phyloP scores from a whole-genome alignment of 2,329 filamentous ascomycete species.

The Cytospora piceae region DNA sequence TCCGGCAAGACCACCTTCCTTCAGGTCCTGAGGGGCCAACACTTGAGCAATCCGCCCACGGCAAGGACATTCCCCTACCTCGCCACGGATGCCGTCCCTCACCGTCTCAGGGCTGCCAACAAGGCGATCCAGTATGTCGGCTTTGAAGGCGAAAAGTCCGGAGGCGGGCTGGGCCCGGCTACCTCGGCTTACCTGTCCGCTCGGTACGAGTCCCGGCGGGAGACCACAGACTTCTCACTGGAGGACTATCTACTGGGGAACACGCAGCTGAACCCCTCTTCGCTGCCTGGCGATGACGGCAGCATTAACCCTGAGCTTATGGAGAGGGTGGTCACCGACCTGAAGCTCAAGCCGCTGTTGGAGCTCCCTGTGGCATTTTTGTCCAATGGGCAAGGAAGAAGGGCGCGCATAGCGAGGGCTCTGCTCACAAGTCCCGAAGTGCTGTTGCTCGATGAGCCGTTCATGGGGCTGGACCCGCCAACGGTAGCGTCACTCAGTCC shows the following conservation, averaged over 20 bases:
- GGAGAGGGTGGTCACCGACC: constrained; percentile 66
- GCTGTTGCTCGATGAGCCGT: constrained; percentile 87
- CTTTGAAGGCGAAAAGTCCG: constrained; percentile 74
- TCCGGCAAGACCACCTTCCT: constrained; percentile 83
- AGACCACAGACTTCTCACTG: constrained; percentile 86
- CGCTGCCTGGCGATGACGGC: constrained; percentile 54
- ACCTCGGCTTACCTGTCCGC: constrained; percentile 82
- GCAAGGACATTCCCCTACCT: constrained; percentile 82
- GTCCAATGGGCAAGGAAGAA: constrained; percentile 89
- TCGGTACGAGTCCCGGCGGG: constrained; percentile 84
- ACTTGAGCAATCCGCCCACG: constrained; percentile 74
- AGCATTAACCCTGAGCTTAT: constrained; percentile 56
- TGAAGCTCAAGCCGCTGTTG: constrained; percentile 70
- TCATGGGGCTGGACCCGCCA: constrained; percentile 92
- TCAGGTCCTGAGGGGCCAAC: constrained; percentile 74
- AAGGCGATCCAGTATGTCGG: constrained; percentile 87
- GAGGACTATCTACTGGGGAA: constrained; percentile 80
- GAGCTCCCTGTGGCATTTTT: constrained; percentile 85
- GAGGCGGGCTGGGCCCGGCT: constrained; percentile 54
- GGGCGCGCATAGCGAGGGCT: constrained; percentile 86
- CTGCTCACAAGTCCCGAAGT: constrained; percentile 79
- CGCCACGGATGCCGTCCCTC: constrained; percentile 61
- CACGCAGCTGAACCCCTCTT: constrained; percentile 77
- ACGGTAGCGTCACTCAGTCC: constrained; percentile 73
- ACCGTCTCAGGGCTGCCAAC: constrained; percentile 59